Conservation (phyloP, 371 early-diverging fungal species). For the Mortierella sp. region DNA sequence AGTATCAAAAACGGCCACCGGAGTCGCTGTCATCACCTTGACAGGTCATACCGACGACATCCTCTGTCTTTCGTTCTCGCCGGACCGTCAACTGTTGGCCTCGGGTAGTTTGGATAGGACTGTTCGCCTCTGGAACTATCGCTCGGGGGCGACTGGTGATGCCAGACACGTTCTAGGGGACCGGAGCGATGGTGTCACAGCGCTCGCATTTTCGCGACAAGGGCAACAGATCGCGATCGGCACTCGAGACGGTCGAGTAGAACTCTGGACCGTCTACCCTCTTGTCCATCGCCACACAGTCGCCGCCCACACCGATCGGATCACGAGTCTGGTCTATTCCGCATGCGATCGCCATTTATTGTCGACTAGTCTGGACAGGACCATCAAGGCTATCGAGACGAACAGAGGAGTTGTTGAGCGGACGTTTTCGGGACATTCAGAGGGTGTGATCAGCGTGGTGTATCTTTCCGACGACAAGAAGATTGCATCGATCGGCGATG, state of each 20-base stretch:
- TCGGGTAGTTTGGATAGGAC: neutral
- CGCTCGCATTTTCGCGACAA: neutral
- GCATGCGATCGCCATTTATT: neutral
- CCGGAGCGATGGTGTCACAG: neutral
- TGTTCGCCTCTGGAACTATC: neutral
- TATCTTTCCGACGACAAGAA: neutral
- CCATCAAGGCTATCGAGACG: neutral
- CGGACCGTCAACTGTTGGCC: neutral
- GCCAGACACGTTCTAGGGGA: neutral
- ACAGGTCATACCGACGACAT: neutral
- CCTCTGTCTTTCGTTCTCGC: neutral
- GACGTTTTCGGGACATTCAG: neutral
- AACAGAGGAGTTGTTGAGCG: neutral
- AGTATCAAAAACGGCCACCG: neutral
- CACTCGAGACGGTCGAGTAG: neutral
- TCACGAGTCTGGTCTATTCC: neutral
- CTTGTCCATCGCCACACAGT: neutral
- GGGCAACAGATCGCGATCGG: neutral
- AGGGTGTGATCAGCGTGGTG: neutral
- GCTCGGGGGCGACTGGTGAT: no score
- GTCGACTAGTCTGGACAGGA: neutral
- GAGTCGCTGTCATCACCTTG: neutral
- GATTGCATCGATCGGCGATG: neutral
- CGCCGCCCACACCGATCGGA: neutral
- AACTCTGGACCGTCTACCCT: neutral